A percentile compares a stretch with the other conserved stretches of the same genome.
Conservation (phyloP, 352 stramenopile species). For the Phytopythium vexans region DNA sequence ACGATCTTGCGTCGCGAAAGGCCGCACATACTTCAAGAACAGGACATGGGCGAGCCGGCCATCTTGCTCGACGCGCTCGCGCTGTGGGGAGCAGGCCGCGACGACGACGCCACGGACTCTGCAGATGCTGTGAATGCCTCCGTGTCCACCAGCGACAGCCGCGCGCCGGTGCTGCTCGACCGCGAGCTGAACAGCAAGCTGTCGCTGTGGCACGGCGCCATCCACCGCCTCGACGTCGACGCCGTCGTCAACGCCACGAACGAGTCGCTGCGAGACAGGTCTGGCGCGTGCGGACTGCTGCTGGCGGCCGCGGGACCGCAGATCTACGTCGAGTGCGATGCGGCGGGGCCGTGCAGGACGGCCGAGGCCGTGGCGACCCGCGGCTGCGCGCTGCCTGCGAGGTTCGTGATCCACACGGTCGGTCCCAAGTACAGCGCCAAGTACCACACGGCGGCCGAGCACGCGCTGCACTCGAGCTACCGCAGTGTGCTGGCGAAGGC, state of each 20-base stretch:
- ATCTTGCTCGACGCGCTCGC: background rate
- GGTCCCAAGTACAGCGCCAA: slow-evolving; percentile 77
- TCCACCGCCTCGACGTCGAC: slow-evolving; percentile 58
- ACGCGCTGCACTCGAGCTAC: slow-evolving; percentile 82
- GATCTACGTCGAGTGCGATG: slow-evolving; percentile 71
- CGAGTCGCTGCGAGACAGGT: slow-evolving; percentile 61
- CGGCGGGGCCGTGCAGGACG: slow-evolving; percentile 61
- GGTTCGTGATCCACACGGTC: slow-evolving; percentile 83
- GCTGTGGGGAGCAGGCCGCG: background rate
- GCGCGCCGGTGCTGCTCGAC: slow-evolving; percentile 23
- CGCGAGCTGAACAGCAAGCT: slow-evolving; percentile 43
- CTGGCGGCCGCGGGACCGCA: slow-evolving; percentile 66
- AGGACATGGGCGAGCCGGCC: background rate
- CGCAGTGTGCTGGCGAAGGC: slow-evolving; percentile 53
- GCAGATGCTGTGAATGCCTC: slow-evolving; percentile 4
- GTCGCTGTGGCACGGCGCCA: slow-evolving; percentile 48
- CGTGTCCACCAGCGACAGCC: background rate
- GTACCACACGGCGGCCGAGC: slow-evolving; percentile 77
- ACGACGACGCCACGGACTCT: background rate
- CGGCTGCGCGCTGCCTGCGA: slow-evolving; percentile 65
- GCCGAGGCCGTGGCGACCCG: slow-evolving; percentile 82
- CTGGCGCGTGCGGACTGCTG: slow-evolving; percentile 57
- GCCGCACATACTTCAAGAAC: background rate
- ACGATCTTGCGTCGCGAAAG: no score
- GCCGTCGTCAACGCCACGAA: slow-evolving; percentile 82